Evolutionary conservation across 2,329 filamentous ascomycete species (phyloP), one percentile per base, ranked within the genome.

Genomic region (Apiospora aurea): DNA sequence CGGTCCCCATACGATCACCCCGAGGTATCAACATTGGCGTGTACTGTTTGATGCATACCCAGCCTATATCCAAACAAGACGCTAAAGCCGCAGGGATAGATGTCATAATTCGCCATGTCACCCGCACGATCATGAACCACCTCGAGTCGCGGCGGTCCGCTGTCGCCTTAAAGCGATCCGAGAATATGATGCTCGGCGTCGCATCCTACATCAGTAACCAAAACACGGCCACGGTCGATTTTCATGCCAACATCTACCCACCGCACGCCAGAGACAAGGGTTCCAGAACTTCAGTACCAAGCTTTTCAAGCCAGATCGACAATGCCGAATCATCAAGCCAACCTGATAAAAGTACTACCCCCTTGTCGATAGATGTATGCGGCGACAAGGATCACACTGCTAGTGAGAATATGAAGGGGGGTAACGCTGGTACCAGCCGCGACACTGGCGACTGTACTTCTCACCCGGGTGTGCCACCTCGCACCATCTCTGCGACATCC

Each of bases 1-100:
- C 70, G 24, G 70, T 72, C 4, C 72, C 73, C 10, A 73, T 76
- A 43, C 67, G 69, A 11, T 72, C 69, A 1, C 49, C 70, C 8
- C 16, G 43, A 7, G 74, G 73, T 6, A 69, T 75, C 43, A 71
- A 70, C 34, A 73, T 75, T 43, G 75, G 75, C 13, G 74, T 75
- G 1, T 70, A 71, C 14, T 49, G 69, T 34, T 24, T 61, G 4
- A 68, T 75, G 21, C 38, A 72, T 14, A 57, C 72, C 66, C 46
- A 68, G 21, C 66, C 68, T 61, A 47, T 26, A 13, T 64, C 74
- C 1, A 29, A 70, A 4, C 13, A 71, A n/a, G 51, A n/a, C 8
- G 64, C 5, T n/a, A 44, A 24, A 13, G 71, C n/a, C 3, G 38
- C 14, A 34, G 14, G 24, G 66, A 11, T 47, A 43, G 43, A 68